Conservation (phyloP, 1,139 yeast species). For the Lodderomyces oxycetoniae region DNA sequence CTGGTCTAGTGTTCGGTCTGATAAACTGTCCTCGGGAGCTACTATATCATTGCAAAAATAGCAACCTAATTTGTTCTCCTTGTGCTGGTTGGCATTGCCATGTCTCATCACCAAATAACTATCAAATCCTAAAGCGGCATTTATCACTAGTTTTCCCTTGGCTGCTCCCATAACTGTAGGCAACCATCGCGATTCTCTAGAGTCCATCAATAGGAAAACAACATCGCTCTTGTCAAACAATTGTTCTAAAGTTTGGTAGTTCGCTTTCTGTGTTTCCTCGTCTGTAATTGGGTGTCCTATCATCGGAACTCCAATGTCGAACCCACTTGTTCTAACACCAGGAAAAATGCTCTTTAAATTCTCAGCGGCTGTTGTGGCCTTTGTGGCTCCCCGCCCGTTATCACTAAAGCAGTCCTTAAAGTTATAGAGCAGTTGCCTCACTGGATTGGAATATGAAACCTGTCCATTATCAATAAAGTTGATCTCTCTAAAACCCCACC, state of each 20-base stretch:
- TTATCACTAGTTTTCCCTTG: conserved; percentile 66
- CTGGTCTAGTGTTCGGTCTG: conserved; percentile 86
- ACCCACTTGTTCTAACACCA: conserved; percentile 60
- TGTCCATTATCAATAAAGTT: conserved; percentile 87
- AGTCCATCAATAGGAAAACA: conserved; percentile 79
- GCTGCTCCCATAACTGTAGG: conserved; percentile 80
- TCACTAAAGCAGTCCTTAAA: conserved; percentile 73
- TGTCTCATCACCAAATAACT: conserved; percentile 91
- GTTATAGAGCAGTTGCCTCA: conserved; percentile 80
- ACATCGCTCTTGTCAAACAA: conserved; percentile 71
- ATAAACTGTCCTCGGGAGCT: conserved; percentile 82
- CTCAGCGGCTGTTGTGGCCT: conserved; percentile 74
- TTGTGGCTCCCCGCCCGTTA: conserved; percentile 52
- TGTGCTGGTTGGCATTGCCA: conserved; percentile 42
- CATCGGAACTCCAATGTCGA: conserved; percentile 81
- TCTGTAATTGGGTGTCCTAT: conserved; percentile 79
- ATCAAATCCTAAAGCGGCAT: conserved; percentile 94
- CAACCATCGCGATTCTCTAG: conserved; percentile 93
- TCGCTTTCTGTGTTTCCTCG: conserved; percentile 44
- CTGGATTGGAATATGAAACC: conserved; percentile 91
- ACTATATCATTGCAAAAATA: conserved; percentile 94
- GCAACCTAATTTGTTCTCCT: conserved; percentile 63
- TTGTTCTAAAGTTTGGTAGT: conserved; percentile 47
- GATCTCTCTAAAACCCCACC: conserved; percentile 87
- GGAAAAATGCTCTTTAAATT: conserved; percentile 74